Conservation (phyloP, 345 rosid genomes). For the Salix koriyanagi region DNA sequence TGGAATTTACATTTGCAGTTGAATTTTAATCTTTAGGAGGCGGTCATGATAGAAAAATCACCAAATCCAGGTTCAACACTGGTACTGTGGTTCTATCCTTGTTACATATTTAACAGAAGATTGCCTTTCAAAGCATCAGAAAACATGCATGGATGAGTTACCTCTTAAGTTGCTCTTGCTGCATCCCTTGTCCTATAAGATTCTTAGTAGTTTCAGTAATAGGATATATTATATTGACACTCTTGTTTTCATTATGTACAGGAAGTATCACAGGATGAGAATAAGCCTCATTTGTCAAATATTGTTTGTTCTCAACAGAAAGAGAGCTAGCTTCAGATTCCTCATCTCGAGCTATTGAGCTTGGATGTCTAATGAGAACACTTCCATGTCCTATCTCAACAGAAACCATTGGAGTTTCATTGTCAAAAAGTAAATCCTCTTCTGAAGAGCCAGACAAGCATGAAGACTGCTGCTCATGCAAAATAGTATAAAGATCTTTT, state of each 20-base stretch:
- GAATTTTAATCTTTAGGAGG: not conserved
- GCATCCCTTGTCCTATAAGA: constrained; percentile 41
- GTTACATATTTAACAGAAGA: not conserved
- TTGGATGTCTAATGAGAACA: constrained; percentile 78
- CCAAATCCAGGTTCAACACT: not conserved
- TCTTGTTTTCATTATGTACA: constrained; percentile 39
- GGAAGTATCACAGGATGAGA: constrained; percentile 44
- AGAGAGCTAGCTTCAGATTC: constrained; percentile 98
- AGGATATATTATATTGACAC: constrained; percentile 24
- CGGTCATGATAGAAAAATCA: not conserved
- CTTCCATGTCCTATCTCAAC: constrained; percentile 98
- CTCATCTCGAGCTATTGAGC: constrained; percentile 78
- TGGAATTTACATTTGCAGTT: not conserved
- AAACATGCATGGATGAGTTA: constrained; percentile 13
- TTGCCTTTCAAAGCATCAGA: not conserved
- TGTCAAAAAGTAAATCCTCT: constrained; percentile 89
- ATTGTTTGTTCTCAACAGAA: constrained; percentile 69
- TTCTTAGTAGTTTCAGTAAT: constrained; percentile 35
- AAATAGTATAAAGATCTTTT: constrained; percentile 69
- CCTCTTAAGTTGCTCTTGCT: constrained; percentile 66
- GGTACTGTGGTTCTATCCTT: not conserved
- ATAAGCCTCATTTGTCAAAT: constrained; percentile 51
- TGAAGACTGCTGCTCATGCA: constrained; percentile 92
- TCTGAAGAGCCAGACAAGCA: constrained; percentile 84
- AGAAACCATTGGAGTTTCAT: constrained; percentile 88